Base-by-base conservation (phyloP, 2,329 filamentous ascomycete genomes). In the Aureobasidium sp. region DNA sequence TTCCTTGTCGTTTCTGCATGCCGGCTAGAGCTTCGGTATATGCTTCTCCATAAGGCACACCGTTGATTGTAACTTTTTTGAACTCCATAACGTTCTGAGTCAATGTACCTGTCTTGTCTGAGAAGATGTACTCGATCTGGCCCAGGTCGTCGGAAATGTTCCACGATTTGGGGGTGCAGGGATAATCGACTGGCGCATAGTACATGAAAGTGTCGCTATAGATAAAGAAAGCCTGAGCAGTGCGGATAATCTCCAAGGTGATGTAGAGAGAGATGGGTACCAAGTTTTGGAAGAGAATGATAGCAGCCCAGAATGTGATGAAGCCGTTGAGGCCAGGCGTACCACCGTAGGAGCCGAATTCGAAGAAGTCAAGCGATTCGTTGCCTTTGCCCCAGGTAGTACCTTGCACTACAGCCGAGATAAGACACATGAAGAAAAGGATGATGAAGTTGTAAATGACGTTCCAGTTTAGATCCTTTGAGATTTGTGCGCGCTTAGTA, bases 101-200 rank as follows among this genome's bases (percentile, higher is more conserved):
- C 66, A 96, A 77, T 2, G 90, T 96, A 63, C 90, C 90, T 0
- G 90, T 96, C 77, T 96, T 96, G 80, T 96, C 90, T 0, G 90
- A 97, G 75, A 99, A 99, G 67, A 99, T 96, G 78, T 97, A 99
- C 76, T 97, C 94, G 65, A 99, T 96, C 76, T 99, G 94, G 13
- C 94, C 94, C 51, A 99, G 82, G 70, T 99, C 95, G 71, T 99
- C 94, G 0, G 93, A 97, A 56, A 99, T 97, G 72, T 97, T 99
- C 94, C 94, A 99, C 0, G 92, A 91, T 72, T 97, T 97, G 5
- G 95, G 94, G 12, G 96, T 91, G 72, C 95, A 99, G 1, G 93
- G 91, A 71, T 96, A 92, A 70, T 96, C 91, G 67, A 97, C 86
- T 70, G 86, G 87, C 62, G 94, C 94, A 77, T 99, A 96, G 76